Evolutionary conservation across 441 rosid genomes (phyloP).

Genomic region (Gossypium gossypioides): DNA sequence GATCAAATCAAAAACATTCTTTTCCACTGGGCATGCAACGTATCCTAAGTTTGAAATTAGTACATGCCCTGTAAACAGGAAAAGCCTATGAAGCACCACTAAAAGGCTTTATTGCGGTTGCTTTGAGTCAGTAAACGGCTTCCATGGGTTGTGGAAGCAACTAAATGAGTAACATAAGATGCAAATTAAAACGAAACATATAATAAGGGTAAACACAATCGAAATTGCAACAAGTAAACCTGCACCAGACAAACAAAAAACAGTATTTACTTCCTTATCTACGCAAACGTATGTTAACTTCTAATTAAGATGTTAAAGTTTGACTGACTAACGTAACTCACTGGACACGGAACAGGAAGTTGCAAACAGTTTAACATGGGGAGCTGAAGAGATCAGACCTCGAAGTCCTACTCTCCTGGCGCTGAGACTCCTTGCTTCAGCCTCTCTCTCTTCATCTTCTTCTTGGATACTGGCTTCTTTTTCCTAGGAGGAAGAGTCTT

Average conservation of each 20-base stretch:
- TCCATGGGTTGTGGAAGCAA: not conserved
- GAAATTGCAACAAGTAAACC: not conserved
- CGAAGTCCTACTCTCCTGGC: conserved; percentile 26
- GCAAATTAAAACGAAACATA: not conserved
- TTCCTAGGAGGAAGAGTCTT: conserved; percentile 72
- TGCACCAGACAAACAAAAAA: not conserved
- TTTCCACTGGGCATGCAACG: not conserved
- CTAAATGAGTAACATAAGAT: not conserved
- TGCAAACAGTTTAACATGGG: not conserved
- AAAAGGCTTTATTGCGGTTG: no score
- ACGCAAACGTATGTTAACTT: conserved; percentile 4
- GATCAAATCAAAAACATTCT: not conserved
- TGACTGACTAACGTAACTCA: conserved; percentile 5
- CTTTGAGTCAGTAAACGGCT: not conserved
- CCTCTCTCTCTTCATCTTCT: conserved; percentile 89
- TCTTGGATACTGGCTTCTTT: conserved; percentile 92
- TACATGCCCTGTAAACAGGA: not conserved
- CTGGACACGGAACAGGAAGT: conserved; percentile 10
- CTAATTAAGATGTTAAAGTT: conserved; percentile 8
- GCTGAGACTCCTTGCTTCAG: conserved; percentile 84
- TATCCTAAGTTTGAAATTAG: not conserved
- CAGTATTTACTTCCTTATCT: conserved; percentile 14
- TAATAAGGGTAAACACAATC: not conserved
- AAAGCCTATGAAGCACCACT: not conserved
- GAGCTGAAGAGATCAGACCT: not conserved